A percentile compares a stretch with the other conserved stretches of the same genome.
These are phyloP conservation scores for Sedum album DNA, from an alignment of 164 flowering plant species.

Conservation along the genomic window DNA sequence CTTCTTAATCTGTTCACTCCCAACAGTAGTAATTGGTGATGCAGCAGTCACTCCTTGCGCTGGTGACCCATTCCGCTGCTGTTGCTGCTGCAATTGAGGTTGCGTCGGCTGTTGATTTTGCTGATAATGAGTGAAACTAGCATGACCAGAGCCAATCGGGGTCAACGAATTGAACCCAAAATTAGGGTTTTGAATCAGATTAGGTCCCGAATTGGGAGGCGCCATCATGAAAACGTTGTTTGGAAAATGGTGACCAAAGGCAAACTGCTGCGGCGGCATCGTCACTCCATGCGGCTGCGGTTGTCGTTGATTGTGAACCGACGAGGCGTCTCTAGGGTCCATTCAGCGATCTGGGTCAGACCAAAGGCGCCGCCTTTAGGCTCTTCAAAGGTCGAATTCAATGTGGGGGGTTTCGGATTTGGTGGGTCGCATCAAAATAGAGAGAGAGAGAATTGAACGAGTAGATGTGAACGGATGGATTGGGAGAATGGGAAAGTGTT, in stretches of 20 bases:
- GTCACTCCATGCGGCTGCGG: slow-evolving; percentile 14
- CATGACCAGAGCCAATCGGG: slow-evolving; percentile 19
- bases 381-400: neutral
- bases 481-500: too few species aligned
- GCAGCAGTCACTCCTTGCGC: slow-evolving; percentile 11
- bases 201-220: slow-evolving; percentile 13
- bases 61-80: slow-evolving; percentile 24
- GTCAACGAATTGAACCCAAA: slow-evolving; percentile 33
- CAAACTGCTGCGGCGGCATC: slow-evolving; percentile 14
- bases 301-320: slow-evolving; percentile 8
- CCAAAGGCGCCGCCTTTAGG: slow-evolving; percentile 5
- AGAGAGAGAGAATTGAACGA: too few species aligned
- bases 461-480: too few species aligned
- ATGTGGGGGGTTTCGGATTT: neutral
- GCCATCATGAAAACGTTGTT: slow-evolving; percentile 14
- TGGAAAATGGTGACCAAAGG: slow-evolving; percentile 14
- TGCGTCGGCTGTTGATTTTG: neutral
- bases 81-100: neutral
- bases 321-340: slow-evolving; percentile 29
- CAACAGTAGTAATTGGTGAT: slow-evolving; percentile 16
- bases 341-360: slow-evolving; percentile 11
- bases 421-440: neutral
- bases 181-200: slow-evolving; percentile 17
- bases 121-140: neutral
- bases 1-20: slow-evolving; percentile 45